Evolutionary conservation across 169 alveolate genomes (phyloP).

Genomic region (Theileria annulata): DNA sequence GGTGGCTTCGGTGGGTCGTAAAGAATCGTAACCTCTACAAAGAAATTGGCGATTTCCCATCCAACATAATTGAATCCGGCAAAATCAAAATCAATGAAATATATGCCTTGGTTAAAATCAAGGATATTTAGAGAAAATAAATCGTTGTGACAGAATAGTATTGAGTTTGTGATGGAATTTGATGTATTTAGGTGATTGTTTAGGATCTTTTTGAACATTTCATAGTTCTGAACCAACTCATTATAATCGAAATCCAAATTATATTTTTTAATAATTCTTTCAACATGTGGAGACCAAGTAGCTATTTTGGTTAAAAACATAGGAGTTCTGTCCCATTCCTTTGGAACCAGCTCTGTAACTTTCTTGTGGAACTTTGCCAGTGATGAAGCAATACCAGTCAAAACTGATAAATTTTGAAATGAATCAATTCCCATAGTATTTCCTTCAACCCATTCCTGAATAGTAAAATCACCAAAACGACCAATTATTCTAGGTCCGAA

Average conservation of each 20-base stretch:
- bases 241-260: not conserved
- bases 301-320: slow-evolving; percentile 26
- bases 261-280: not conserved
- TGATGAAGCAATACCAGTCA: slow-evolving; percentile 69
- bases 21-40: slow-evolving; percentile 69
- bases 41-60: slow-evolving; percentile 75
- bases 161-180: slow-evolving; percentile 61
- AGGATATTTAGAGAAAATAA: slow-evolving; percentile 73
- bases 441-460: slow-evolving; percentile 80
- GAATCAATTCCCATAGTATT: slow-evolving; percentile 67
- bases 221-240: not conserved
- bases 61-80: slow-evolving; percentile 77
- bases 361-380: slow-evolving; percentile 17
- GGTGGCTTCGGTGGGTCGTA: slow-evolving; percentile 38
- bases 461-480: slow-evolving; percentile 71
- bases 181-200: slow-evolving; percentile 40
- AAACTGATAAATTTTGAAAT: slow-evolving; percentile 63
- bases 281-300: slow-evolving; percentile 24
- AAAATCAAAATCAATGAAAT: slow-evolving; percentile 77
- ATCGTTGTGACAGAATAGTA: slow-evolving; percentile 80
- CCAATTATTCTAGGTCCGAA: slow-evolving; percentile 75
- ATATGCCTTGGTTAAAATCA: slow-evolving; percentile 59
- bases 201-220: not conserved
- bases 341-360: slow-evolving; percentile 20
- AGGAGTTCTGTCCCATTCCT: slow-evolving; percentile 72